Evolutionary conservation across 2,329 filamentous ascomycete genomes (phyloP), one percentile per base, ranked within the genome.

Genomic region (Trichoderma lentiforme): DNA sequence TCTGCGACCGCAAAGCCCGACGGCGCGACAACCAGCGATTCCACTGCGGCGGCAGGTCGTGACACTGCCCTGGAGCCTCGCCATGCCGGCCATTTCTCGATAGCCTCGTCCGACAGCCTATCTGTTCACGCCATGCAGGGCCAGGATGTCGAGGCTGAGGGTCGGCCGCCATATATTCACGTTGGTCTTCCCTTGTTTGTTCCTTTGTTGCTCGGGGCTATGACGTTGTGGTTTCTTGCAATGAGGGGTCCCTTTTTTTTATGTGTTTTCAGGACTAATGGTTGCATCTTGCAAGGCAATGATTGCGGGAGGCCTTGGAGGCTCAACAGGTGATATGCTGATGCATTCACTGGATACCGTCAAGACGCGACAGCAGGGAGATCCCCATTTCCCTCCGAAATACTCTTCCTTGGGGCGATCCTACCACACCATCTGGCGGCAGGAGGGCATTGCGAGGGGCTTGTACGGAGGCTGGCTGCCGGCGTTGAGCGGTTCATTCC

Each of bases 311-410:
- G 96, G 95, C 73, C 86, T 97, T 68, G 96, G 97, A 79, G 96
- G 96, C 68, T 95, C 93, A 18, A 97, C 92, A 71, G 96, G 97
- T 72, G 96, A 99, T 82, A 92, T 99, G 88, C 86, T 99, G 76
- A 99, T 99, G 96, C 96, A 99, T 84, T 98, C 95, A 60, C 88
- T 99, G 79, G 96, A 99, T 82, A 99, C 96, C 1, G 96, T 99
- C 78, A 99, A 99, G 84, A 99, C 96, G 61, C 90, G 96, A 76
- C 97, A 99, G 81, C 96, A 99, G 83, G 96, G 95, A 78, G 96
- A 98, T 79, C 95, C 95, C 58, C 92, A 96, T 80, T 88, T 97
- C 73, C 96, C 96, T 26, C 92, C 96, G 1, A 97, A 93, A 83
- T 99, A 99, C 83, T 92, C 92, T 12, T 95, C 94, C 18, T 90